Conservation (phyloP, 2,329 filamentous ascomycete species). For the Aspergillus sclerotialis region DNA sequence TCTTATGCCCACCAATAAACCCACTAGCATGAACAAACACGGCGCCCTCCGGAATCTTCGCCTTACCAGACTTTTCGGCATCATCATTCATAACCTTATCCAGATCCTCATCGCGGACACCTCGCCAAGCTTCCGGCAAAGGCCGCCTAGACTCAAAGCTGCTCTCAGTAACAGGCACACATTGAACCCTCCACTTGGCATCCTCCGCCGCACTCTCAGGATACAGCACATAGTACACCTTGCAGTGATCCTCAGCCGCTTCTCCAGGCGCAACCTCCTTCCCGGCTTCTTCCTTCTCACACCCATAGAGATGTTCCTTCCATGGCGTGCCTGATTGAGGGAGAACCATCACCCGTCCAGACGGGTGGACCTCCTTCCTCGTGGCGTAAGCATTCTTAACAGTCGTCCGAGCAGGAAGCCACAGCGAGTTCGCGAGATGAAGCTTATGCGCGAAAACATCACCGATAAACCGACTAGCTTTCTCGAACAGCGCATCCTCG, state of each 20-base stretch:
- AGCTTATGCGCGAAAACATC: slow-evolving; percentile 80
- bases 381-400: slow-evolving; percentile 69
- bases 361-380: slow-evolving; percentile 59
- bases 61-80: slow-evolving; percentile 30
- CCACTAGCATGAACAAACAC: slow-evolving; percentile 92
- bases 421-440: slow-evolving; percentile 65
- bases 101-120: slow-evolving; percentile 78
- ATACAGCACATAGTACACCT: slow-evolving; percentile 83
- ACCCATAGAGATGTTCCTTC: slow-evolving; percentile 90
- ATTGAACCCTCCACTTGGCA: slow-evolving; percentile 88
- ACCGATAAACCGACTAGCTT: slow-evolving; percentile 76
- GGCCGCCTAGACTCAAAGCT: slow-evolving; percentile 91
- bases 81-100: slow-evolving; percentile 49
- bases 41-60: slow-evolving; percentile 47
- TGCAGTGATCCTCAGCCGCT: slow-evolving; percentile 36
- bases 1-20: slow-evolving; percentile 94
- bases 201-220: slow-evolving; percentile 69
- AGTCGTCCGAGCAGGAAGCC: slow-evolving; percentile 79
- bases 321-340: slow-evolving; percentile 73
- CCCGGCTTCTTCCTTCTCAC: slow-evolving; percentile 57
- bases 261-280: slow-evolving; percentile 29
- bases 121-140: slow-evolving; percentile 85
- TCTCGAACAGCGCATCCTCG: slow-evolving; percentile 74
- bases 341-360: slow-evolving; percentile 76
- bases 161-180: slow-evolving; percentile 75